Evolutionary conservation across 1,284 basidiomycete species (phyloP).

Genomic region (Puccinia polysora): DNA sequence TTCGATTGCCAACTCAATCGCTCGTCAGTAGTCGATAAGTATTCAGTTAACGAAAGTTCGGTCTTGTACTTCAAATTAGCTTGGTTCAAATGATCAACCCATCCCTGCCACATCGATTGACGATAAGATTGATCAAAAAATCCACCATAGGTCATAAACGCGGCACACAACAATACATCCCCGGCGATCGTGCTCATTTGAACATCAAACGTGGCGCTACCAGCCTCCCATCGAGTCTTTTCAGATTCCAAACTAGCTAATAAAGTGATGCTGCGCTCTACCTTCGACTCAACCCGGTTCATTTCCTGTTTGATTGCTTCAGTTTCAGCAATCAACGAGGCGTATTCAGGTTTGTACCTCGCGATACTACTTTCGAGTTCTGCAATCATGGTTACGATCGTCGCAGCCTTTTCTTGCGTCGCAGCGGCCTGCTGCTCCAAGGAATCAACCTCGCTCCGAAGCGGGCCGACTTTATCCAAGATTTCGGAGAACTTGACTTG

Average conservation of each 20-base stretch:
- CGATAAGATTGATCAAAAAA: constrained; percentile 99
- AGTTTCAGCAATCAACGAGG: constrained; percentile 90
- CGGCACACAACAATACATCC: constrained; percentile 90
- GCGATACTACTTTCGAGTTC: constrained; percentile 90
- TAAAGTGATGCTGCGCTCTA: constrained; percentile 92
- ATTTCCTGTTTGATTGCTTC: constrained; percentile 97
- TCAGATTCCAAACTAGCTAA: constrained; percentile 93
- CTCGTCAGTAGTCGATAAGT: constrained; percentile 94
- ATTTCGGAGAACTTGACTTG: constrained; percentile 98
- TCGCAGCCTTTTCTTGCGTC: constrained; percentile 83
- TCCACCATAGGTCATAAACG: constrained; percentile 93
- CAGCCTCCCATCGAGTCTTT: constrained; percentile 86
- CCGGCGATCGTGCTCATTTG: constrained; percentile 99
- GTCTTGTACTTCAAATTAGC: constrained; percentile 89
- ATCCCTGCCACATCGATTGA: constrained; percentile 93
- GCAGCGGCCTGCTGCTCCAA: constrained; percentile 85
- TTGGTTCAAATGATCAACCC: constrained; percentile 79
- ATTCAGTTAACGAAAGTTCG: constrained; percentile 88
- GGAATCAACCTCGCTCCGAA: constrained; percentile 90
- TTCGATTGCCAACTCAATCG: constrained; percentile 93
- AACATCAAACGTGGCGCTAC: constrained; percentile 90
- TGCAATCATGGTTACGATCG: constrained; percentile 84
- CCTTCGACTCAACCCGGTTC: constrained; percentile 95
- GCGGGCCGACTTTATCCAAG: constrained; percentile 91
- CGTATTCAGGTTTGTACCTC: constrained; percentile 95